Percentiles rank a stretch among this genome's conserved stretches.
phyloP scores from a whole-genome alignment of 148 eudicot species.

The Mesembryanthemum crystallinum region DNA sequence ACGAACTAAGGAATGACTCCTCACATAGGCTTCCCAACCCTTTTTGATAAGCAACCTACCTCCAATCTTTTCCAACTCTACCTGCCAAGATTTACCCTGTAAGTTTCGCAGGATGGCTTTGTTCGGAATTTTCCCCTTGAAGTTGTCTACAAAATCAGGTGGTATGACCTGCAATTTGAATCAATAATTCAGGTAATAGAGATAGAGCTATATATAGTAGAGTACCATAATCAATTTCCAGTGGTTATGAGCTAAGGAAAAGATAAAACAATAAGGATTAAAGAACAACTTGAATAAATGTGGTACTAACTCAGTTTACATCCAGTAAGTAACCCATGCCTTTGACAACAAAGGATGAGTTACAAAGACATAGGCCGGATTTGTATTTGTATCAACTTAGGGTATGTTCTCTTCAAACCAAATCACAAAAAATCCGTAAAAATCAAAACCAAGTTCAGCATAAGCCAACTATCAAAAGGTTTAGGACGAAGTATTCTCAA shows the following conservation, averaged over 20 bases:
- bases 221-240: background rate
- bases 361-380: too few species aligned
- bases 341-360: too few species aligned
- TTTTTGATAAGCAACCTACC: conserved; percentile 3
- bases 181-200: background rate
- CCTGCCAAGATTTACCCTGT: conserved; percentile 13
- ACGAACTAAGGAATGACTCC: conserved; percentile 7
- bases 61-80: conserved; percentile 5
- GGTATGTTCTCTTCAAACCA: too few species aligned
- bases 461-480: too few species aligned
- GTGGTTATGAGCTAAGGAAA: background rate
- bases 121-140: background rate
- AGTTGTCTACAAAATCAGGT: conserved; percentile 2
- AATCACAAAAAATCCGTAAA: too few species aligned
- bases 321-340: too few species aligned
- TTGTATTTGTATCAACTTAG: too few species aligned
- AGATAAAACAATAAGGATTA: background rate
- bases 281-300: too few species aligned
- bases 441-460: too few species aligned
- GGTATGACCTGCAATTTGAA: conserved; percentile 19
- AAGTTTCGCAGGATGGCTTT: background rate
- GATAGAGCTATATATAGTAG: too few species aligned
- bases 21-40: conserved; percentile 26
- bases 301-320: too few species aligned
- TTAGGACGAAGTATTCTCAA: too few species aligned